These are phyloP conservation scores for Colletotrichum sp. DNA, from an alignment of 2,329 filamentous ascomycete species.

Conservation along the genomic window DNA sequence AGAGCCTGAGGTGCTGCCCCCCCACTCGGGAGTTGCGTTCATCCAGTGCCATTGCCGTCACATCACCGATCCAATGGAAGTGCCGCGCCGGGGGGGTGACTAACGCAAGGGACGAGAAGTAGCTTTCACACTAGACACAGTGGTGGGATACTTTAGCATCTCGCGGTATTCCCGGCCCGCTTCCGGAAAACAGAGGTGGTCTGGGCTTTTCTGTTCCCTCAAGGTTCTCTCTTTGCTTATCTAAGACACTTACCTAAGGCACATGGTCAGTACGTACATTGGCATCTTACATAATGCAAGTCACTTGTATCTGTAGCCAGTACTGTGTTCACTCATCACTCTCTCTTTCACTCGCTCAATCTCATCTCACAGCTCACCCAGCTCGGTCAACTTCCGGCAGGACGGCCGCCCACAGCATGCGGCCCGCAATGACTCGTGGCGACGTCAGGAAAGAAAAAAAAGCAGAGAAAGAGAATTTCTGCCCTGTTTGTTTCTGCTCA, in stretches of 20 bases:
- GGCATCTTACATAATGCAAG: background rate
- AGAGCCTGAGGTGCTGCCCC: background rate
- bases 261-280: accelerated
- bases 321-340: background rate
- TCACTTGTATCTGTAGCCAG: background rate
- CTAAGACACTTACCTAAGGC: background rate
- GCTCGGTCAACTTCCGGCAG: slow-evolving; percentile 21
- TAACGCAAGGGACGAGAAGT: background rate
- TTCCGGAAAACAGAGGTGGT: background rate
- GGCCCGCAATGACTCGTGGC: slow-evolving; percentile 15
- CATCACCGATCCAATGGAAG: background rate
- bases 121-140: background rate
- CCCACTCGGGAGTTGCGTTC: slow-evolving; percentile 16
- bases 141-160: background rate
- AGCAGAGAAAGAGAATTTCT: background rate
- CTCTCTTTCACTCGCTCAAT: background rate
- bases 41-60: slow-evolving; percentile 1
- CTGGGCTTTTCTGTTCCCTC: background rate
- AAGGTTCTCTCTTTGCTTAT: background rate
- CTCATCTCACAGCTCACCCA: background rate
- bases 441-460: background rate
- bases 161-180: background rate
- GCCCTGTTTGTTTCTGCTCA: background rate
- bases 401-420: background rate
- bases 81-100: background rate